Conservation (phyloP, 2,329 filamentous ascomycete species). For the Pseudopyrenochaeta lycopersici region DNA sequence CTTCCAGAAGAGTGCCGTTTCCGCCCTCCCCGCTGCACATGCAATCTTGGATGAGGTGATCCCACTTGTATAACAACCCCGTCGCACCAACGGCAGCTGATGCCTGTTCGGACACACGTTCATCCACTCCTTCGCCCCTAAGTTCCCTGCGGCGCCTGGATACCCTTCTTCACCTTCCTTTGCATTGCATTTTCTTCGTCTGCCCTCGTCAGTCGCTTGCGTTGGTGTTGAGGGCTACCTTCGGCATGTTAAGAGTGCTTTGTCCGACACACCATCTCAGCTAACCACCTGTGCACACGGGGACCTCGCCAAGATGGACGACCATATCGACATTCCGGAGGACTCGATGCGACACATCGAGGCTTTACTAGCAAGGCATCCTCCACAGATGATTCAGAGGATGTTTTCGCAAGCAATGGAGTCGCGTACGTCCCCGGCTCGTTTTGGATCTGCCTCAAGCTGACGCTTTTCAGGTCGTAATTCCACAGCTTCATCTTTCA, state of each 20-base stretch:
- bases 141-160: constrained; percentile 27
- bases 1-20: constrained; percentile 49
- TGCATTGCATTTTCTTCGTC: constrained; percentile 15
- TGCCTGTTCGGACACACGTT: constrained; percentile 42
- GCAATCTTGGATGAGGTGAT: constrained; percentile 46
- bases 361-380: constrained; percentile 45
- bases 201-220: constrained; percentile 12
- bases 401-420: constrained; percentile 50
- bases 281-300: constrained; percentile 13
- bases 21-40: constrained; percentile 43
- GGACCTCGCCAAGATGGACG: constrained; percentile 40
- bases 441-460: constrained; percentile 10
- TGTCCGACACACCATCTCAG: constrained; percentile 9
- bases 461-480: constrained; percentile 42
- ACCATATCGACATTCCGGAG: constrained; percentile 45
- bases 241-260: constrained; percentile 31
- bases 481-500: constrained; percentile 44
- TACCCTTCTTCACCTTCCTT: constrained; percentile 32
- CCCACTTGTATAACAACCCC: constrained; percentile 39
- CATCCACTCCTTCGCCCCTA: constrained; percentile 42
- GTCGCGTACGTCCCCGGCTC: constrained; percentile 36
- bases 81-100: constrained; percentile 47
- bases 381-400: constrained; percentile 46
- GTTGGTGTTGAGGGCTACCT: constrained; percentile 11
- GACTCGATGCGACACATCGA: constrained; percentile 51